Conservation (phyloP, 805 yeast genomes). For the Candida piceae region DNA sequence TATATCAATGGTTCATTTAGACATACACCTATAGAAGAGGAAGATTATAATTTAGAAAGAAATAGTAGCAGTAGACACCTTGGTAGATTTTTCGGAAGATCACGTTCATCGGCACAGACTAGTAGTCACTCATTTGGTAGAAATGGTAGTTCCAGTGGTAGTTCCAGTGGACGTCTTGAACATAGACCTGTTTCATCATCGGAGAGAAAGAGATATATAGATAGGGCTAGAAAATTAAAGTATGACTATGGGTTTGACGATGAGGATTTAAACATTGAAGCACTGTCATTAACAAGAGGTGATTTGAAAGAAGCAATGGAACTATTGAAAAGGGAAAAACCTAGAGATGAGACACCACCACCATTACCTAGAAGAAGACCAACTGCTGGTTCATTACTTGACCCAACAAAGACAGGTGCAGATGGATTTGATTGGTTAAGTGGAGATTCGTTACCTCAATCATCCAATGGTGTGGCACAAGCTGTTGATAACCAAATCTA, state of each 20-base stretch:
- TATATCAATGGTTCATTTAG: constrained; percentile 61
- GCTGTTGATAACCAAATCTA: constrained; percentile 42
- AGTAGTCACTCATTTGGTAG: constrained; percentile 1
- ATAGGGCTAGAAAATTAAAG: constrained; percentile 41
- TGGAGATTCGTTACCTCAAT: constrained; percentile 9
- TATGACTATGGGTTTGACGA: constrained; percentile 54
- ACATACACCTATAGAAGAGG: constrained; percentile 31
- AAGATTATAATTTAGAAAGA: constrained; percentile 32
- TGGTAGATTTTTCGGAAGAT: constrained; percentile 2
- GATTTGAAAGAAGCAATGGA: constrained; percentile 55
- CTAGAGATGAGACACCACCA: constrained; percentile 42
- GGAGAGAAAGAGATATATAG: constrained; percentile 47
- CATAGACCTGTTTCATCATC: constrained; percentile 50
- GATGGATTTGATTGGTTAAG: constrained; percentile 34
- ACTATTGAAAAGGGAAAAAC: constrained; percentile 42
- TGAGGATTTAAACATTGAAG: constrained; percentile 56
- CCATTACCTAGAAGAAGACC: constrained; percentile 38
- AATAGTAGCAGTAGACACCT: not conserved
- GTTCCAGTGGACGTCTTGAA: constrained; percentile 29
- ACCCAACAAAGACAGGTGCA: constrained; percentile 30
- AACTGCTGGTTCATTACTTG: constrained; percentile 26
- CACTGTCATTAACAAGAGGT: constrained; percentile 55
- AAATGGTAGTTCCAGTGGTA: constrained; percentile 12
- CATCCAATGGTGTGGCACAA: constrained; percentile 6
- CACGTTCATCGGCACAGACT: not conserved